Evolutionary conservation across 2,329 filamentous ascomycete genomes (phyloP), one percentile per base, ranked within the genome.

Genomic region (Cryphonectria japonica): DNA sequence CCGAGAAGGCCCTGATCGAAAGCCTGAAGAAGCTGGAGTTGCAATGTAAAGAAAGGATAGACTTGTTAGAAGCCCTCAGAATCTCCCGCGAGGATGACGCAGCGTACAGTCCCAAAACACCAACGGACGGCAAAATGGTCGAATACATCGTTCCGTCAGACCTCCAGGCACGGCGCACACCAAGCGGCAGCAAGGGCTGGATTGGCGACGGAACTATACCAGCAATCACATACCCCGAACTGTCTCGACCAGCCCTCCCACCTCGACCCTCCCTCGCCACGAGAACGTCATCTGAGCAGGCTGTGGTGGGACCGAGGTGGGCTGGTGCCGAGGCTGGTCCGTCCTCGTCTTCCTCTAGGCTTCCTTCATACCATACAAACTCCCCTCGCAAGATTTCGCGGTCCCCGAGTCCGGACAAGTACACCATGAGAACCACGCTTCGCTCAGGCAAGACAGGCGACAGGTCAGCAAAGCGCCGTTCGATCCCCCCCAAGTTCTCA

Each of bases 21-120:
- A 97, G 94, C 65, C 82, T 98, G 72, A 89, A 89, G 71, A 88
- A 94, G 77, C 87, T 98, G 78, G 94, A 98, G 79, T 80, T 95
- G 73, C 95, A 98, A 81, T 98, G 95, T 81, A 95, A 96, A 80
- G 95, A 98, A 81, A 89, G 95, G 65, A 93, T 98, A 66, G 94
- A 97, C 78, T 85, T 98, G 46, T 86, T 98, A 8, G 92, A 96
- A 78, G 92, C 95, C 8, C 83, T 98, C 70, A 89, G 91, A 72
- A 85, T 92, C 74, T 91, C 89, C n/a, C 83, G 88, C 70, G 80
- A 85, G 72, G 86, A 84, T 26, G 79, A 82, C 57, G 72, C 78
- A 1, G 67, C 73, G 29, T 73, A 77, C 14, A 78, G 72, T 64
- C 70, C 68, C 32, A 69, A 64, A 46, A 74, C 76, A 46, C 73